These are phyloP conservation scores for Inga laurina DNA, from an alignment of 306 rosid species.

Conservation along the genomic window DNA sequence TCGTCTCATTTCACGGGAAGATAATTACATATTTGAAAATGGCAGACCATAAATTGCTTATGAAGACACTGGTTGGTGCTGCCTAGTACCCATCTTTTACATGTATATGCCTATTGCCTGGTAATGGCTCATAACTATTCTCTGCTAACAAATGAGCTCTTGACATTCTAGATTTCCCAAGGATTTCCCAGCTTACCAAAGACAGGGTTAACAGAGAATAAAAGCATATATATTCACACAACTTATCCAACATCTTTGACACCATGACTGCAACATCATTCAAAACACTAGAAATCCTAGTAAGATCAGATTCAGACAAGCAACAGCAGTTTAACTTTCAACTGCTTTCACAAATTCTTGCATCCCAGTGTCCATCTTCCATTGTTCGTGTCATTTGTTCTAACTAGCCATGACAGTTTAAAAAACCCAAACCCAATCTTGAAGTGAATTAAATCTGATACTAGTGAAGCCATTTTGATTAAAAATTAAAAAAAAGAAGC, in stretches of 20 bases:
- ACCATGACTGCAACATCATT: not conserved
- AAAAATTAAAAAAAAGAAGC: not conserved
- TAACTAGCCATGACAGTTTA: no score
- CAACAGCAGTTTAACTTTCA: not conserved
- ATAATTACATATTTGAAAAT: conserved; percentile 4
- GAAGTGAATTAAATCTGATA: conserved; percentile 7
- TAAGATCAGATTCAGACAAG: not conserved
- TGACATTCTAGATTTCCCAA: conserved; percentile 3
- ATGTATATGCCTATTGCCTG: not conserved
- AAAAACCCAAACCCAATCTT: not conserved
- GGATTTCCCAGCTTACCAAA: not conserved
- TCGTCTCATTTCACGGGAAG: not conserved
- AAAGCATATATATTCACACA: not conserved
- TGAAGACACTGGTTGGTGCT: not conserved
- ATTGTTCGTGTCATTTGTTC: no score
- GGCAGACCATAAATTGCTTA: not conserved
- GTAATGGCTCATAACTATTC: not conserved
- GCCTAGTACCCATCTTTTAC: not conserved
- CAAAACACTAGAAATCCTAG: not conserved
- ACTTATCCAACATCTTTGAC: not conserved
- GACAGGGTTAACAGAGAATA: not conserved
- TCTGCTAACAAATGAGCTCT: not conserved
- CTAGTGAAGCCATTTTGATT: conserved; percentile 15
- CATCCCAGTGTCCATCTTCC: no score
- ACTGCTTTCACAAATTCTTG: not conserved